Evolutionary conservation across 768 basidiomycete species (phyloP).

Genomic region (Phlebiopsis gigantea): DNA sequence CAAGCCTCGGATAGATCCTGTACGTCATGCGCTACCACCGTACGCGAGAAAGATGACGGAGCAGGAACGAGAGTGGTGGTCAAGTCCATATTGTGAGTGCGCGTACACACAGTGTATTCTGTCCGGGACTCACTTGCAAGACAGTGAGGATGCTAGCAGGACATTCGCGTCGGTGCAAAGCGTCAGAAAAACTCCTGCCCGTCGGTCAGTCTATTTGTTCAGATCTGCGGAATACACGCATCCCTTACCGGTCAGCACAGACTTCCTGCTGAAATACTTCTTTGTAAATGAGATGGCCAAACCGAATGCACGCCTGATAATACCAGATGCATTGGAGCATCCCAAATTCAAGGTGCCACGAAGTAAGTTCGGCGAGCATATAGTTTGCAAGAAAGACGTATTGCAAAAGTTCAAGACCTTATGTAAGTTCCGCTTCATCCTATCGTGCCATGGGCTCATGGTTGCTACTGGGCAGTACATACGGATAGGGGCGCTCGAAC

Average conservation of each 20-base stretch:
- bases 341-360: conserved; percentile 42
- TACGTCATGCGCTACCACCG: neutral
- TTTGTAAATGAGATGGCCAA: conserved; percentile 33
- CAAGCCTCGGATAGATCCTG: neutral
- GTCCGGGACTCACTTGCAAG: neutral
- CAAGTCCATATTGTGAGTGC: conserved; percentile 68
- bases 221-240: neutral
- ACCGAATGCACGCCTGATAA: conserved; percentile 19
- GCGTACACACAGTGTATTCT: neutral
- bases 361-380: conserved; percentile 35
- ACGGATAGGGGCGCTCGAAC: neutral
- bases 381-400: conserved; percentile 55
- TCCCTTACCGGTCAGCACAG: conserved; percentile 29
- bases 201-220: conserved; percentile 36
- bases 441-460: conserved; percentile 14
- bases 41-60: conserved; percentile 51
- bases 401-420: conserved; percentile 29
- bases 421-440: neutral
- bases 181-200: conserved; percentile 50
- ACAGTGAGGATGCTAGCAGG: conserved; percentile 69
- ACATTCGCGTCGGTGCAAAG: conserved; percentile 52
- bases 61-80: conserved; percentile 62
- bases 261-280: conserved; percentile 61
- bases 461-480: neutral
- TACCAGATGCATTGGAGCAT: conserved; percentile 67